A percentile compares a stretch with the other conserved stretches of the same genome.
Conservation (phyloP, 148 eudicot genomes). For the Agrostemma githago region DNA sequence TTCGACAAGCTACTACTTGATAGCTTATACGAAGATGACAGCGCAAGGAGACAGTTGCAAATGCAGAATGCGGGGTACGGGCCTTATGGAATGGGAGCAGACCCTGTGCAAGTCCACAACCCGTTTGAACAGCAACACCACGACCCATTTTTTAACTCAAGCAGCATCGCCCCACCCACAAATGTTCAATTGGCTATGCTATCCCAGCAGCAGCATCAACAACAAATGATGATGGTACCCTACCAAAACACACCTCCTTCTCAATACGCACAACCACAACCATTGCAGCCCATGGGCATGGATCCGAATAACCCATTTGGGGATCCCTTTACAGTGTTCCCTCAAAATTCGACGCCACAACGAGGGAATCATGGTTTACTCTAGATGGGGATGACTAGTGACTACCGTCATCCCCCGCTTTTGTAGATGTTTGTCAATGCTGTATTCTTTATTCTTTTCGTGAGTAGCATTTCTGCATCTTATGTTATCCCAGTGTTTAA, state of each 20-base stretch:
- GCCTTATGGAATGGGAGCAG: constrained; percentile 40
- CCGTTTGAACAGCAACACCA: constrained; percentile 42
- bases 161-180: constrained; percentile 58
- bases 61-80: constrained; percentile 71
- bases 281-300: constrained; percentile 23
- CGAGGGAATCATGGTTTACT: constrained; percentile 56
- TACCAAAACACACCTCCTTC: constrained; percentile 41
- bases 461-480: constrained; percentile 16
- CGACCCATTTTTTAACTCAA: constrained; percentile 66
- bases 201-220: constrained; percentile 42
- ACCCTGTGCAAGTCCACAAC: constrained; percentile 34
- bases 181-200: constrained; percentile 74
- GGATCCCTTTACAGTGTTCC: constrained; percentile 50
- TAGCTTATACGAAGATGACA: constrained; percentile 84
- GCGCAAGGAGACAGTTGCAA: constrained; percentile 68
- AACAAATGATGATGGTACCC: constrained; percentile 39
- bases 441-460: constrained; percentile 30
- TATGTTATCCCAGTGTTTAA: not conserved
- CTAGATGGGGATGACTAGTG: constrained; percentile 24
- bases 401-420: not conserved
- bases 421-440: not conserved
- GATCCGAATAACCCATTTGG: constrained; percentile 62
- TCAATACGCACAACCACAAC: constrained; percentile 44
- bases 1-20: constrained; percentile 79
- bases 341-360: constrained; percentile 39